These are phyloP conservation scores for Cylindrotheca closterium DNA, from an alignment of 108 stramenopile genomes.

Conservation along the genomic window DNA sequence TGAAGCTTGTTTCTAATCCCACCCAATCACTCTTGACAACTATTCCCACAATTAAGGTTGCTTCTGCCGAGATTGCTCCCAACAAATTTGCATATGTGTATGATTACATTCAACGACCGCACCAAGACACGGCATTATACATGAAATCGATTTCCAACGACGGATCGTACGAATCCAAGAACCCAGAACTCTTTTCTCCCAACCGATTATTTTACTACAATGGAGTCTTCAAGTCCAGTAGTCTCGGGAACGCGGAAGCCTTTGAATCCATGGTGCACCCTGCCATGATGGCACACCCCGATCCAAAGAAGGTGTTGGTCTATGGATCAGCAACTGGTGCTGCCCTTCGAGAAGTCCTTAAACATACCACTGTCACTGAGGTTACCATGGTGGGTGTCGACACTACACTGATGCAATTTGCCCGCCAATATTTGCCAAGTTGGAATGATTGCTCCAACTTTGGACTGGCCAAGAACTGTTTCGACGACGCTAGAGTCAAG, in stretches of 20 bases:
- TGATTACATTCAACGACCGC: slow-evolving; percentile 32
- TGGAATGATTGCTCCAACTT: slow-evolving; percentile 52
- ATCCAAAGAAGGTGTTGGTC: slow-evolving; percentile 76
- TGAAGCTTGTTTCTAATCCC: not conserved
- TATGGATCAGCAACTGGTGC: slow-evolving; percentile 84
- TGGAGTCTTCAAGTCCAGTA: slow-evolving; percentile 44
- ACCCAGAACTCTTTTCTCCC: slow-evolving; percentile 37
- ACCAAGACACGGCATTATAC: slow-evolving; percentile 26
- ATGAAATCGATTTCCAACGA: slow-evolving; percentile 30
- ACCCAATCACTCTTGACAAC: slow-evolving; percentile 3
- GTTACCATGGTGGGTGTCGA: slow-evolving; percentile 83
- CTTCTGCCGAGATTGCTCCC: slow-evolving; percentile 37
- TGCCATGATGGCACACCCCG: slow-evolving; percentile 80
- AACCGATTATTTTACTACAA: slow-evolving; percentile 49
- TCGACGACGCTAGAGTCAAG: slow-evolving; percentile 71
- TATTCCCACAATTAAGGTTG: slow-evolving; percentile 38
- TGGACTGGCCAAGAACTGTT: slow-evolving; percentile 52
- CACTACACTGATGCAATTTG: slow-evolving; percentile 53
- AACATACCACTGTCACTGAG: slow-evolving; percentile 72
- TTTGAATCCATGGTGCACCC: slow-evolving; percentile 90
- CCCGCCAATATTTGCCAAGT: slow-evolving; percentile 54
- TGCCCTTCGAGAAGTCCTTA: slow-evolving; percentile 77
- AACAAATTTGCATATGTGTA: slow-evolving; percentile 53
- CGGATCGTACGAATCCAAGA: slow-evolving; percentile 34
- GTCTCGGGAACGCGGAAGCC: slow-evolving; percentile 45